A percentile compares a stretch with the other conserved stretches of the same genome.
phyloP scores from a whole-genome alignment of 73 alveolate species.

The Halteria grandinella region DNA sequence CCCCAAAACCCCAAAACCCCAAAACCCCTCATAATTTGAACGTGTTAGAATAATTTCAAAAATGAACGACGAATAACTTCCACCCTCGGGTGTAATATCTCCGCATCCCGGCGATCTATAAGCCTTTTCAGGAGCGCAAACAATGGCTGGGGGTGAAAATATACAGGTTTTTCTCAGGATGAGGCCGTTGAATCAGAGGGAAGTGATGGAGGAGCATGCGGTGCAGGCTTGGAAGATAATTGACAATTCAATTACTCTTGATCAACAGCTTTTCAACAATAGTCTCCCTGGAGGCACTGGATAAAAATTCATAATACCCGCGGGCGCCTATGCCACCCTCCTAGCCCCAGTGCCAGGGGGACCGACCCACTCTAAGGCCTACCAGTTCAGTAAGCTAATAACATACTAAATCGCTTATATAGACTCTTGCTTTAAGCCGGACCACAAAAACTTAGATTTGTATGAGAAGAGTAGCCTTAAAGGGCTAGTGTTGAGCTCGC shows the following conservation, averaged over 20 bases:
- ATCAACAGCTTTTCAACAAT: constrained; percentile 18
- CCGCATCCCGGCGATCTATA: too few species aligned
- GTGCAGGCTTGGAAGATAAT: constrained; percentile 41
- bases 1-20: too few species aligned
- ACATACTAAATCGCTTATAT: neutral
- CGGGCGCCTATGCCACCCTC: constrained; percentile 19
- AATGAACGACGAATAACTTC: too few species aligned
- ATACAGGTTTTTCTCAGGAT: constrained; percentile 63
- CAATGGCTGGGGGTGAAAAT: constrained; percentile 36
- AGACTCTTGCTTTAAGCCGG: constrained; percentile 68
- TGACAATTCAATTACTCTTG: constrained; percentile 42
- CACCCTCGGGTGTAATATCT: too few species aligned
- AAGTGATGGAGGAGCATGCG: constrained; percentile 26
- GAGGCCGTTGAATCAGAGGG: constrained; percentile 65
- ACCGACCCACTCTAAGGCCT: constrained; percentile 32
- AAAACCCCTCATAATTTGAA: too few species aligned
- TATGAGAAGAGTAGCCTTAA: constrained; percentile 56
- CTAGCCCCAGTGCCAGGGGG: too few species aligned
- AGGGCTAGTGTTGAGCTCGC: constrained; percentile 59
- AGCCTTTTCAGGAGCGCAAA: too few species aligned
- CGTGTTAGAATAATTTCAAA: too few species aligned
- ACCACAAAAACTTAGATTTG: constrained; percentile 32
- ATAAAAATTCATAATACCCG: neutral
- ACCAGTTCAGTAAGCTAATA: constrained; percentile 38
- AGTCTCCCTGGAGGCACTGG: constrained; percentile 12